Evolutionary conservation across 495 filamentous ascomycete genomes (phyloP), one percentile per base, ranked within the genome.

Genomic region (Hyphodiscus hymeniophilus): DNA sequence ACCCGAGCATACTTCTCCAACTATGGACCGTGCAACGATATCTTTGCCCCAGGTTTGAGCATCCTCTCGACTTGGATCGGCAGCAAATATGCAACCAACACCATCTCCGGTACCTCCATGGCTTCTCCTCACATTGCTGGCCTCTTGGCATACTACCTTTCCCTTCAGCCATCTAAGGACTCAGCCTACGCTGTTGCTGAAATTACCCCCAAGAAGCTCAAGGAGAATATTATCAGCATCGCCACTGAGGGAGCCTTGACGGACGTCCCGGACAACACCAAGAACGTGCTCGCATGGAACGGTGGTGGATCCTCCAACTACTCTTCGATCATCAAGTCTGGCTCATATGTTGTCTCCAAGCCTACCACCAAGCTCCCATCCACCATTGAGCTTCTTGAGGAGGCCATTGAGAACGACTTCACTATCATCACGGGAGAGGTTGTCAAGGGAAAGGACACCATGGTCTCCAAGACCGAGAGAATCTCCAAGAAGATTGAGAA

Each of bases 1-100:
- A 87, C 89, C 76, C 91, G 94, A 68, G 94, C 94, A 54, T 99
- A 97, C 80, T 99, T 99, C 83, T 97, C 94, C 79, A 99, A 99
- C 83, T 97, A 82, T 69, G 94, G 94, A 65, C 91, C 89, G 78
- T 99, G 94, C 77, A 95, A 91, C 63, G 89, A 97, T 66, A 96
- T 99, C 74, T 99, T 99, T 63, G 94, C 89, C 47, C 94, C 94
- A 43, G 94, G 94, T 58, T 75, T 97, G 40, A 95, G 89, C 81
- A 97, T 99, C 56, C 75, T 84, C 47, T 97, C 94, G 24, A 95
- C 92, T 67, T 99, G 94, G 94, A 92, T 89, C 59, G 94, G 94
- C 61, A 88, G 85, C 81, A 82, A 91, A 63, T 81, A 85, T 61
- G 89, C 90, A 57, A 75, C 82, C 70, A 99, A 99, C 78, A 95